These are phyloP conservation scores for Colletotrichum coccodes DNA, from an alignment of 2,329 filamentous ascomycete genomes.

Conservation along the genomic window DNA sequence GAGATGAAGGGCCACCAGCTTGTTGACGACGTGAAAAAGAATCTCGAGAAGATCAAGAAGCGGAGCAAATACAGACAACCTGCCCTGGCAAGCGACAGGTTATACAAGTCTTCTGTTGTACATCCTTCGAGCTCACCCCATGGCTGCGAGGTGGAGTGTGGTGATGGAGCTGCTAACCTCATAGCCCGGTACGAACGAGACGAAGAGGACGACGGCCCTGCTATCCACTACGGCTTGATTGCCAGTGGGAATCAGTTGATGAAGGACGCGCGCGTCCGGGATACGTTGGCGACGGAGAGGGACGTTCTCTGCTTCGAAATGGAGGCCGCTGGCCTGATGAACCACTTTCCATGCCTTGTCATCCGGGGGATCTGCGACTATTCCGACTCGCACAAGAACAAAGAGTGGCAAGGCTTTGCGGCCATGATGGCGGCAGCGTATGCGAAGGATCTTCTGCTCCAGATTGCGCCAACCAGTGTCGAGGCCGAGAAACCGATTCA, in stretches of 20 bases:
- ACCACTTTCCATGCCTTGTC: slow-evolving; percentile 25
- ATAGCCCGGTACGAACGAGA: neutral
- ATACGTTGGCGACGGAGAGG: slow-evolving; percentile 48
- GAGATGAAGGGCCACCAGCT: neutral
- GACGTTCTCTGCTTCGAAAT: slow-evolving; percentile 37
- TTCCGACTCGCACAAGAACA: slow-evolving; percentile 40
- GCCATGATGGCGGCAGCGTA: slow-evolving; percentile 39
- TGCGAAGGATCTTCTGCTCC: slow-evolving; percentile 37
- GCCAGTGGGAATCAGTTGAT: slow-evolving; percentile 45
- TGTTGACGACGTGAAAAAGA: neutral
- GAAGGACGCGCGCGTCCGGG: slow-evolving; percentile 39
- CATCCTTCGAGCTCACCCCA: neutral
- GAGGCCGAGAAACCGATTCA: neutral
- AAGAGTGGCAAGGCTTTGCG: slow-evolving; percentile 38
- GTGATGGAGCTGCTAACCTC: neutral
- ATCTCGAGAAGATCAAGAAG: neutral
- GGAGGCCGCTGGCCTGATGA: neutral
- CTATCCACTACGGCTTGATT: slow-evolving; percentile 45
- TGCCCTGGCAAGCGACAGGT: neutral
- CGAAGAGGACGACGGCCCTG: slow-evolving; percentile 27
- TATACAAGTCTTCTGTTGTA: neutral
- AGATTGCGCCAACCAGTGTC: slow-evolving; percentile 29
- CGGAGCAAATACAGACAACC: neutral
- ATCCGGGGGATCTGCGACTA: slow-evolving; percentile 47
- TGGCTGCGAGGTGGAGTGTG: neutral